Evolutionary conservation across 768 basidiomycete genomes (phyloP), one percentile per base, ranked within the genome.

Genomic region (Naematelia aurantialba): DNA sequence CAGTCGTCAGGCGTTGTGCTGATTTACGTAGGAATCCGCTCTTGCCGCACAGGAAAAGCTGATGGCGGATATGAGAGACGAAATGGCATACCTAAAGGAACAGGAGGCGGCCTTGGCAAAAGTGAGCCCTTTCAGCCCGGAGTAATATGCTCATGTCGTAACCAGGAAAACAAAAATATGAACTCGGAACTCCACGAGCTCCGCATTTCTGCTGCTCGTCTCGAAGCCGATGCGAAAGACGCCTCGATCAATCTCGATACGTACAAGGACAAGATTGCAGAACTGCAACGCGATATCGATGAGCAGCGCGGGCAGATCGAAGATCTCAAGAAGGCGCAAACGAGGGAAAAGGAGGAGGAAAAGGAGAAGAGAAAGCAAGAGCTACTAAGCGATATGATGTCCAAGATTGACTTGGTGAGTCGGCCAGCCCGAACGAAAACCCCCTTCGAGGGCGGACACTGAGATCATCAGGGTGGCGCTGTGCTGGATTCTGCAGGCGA

Each of bases 301-400:
- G 69, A 68, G 22, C 70, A 75, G 34, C 66, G 69, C 30, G 65
- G 56, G 5, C 62, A 97, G 77, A 80, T 97, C 59, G 94, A 97
- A 67, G 92, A 94, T 71, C 81, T 98, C 45, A 91, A 89, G 80
- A 80, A 81, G 31, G 82, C 85, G 12, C 89, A 92, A 78, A 89
- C 87, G 78, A 89, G 89, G 60, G 84, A 87, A 14, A 87, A 87
- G 39, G 86, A 86, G 29, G 96, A 98, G 76, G 96, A 97, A 76
- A 97, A 93, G 80, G 96, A 99, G 82, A 96, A 91, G 82, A 85
- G 89, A 77, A 98, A 98, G 79, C 91, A 94, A 72, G 94, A 98
- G 81, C 97, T 97, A 83, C 90, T 99, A 89, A 92, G 91, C 8
- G 81, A 92, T 66, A 96, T 99, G 91, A 97, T 99, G 94, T 91